These are phyloP conservation scores for Phaffomyces thermotolerans DNA, from an alignment of 805 yeast genomes.

Conservation along the genomic window DNA sequence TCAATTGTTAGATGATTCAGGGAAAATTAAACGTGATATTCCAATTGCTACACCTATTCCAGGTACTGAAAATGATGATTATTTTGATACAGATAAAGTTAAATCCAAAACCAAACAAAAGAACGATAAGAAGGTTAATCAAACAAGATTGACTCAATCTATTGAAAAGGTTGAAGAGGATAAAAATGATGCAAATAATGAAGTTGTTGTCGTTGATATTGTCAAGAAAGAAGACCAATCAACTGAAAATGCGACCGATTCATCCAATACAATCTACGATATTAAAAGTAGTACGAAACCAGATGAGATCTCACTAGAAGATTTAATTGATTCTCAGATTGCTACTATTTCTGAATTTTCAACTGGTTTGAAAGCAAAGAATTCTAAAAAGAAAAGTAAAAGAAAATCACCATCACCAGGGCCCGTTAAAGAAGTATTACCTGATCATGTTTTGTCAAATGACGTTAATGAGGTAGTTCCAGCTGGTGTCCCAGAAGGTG, in stretches of 20 bases:
- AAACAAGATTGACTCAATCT: conserved; percentile 2
- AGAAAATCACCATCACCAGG: background rate
- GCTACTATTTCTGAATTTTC: conserved; percentile 23
- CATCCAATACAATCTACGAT: conserved; percentile 13
- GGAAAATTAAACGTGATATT: conserved; percentile 34
- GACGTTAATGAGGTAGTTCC: conserved; percentile 36
- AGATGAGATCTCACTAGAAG: conserved; percentile 20
- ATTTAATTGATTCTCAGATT: conserved; percentile 24
- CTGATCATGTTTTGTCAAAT: conserved; percentile 30
- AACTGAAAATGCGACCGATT: background rate
- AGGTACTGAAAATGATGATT: background rate
- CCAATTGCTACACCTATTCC: conserved; percentile 12
- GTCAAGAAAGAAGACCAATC: conserved; percentile 3
- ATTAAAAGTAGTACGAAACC: conserved; percentile 12
- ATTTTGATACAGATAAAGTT: background rate
- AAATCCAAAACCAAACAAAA: background rate
- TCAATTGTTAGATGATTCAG: conserved; percentile 43
- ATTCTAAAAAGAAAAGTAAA: conserved; percentile 1
- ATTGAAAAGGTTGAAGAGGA: conserved; percentile 8
- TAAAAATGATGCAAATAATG: conserved; percentile 9
- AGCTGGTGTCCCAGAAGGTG: conserved; percentile 39
- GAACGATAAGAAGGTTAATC: background rate
- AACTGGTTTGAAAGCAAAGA: conserved; percentile 13
- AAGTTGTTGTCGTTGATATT: conserved; percentile 22
- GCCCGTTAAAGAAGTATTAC: conserved; percentile 13